Percentiles rank a stretch among this genome's conserved stretches.
Conservation (phyloP, 805 yeast genomes). For the Yarrowia sp. region DNA sequence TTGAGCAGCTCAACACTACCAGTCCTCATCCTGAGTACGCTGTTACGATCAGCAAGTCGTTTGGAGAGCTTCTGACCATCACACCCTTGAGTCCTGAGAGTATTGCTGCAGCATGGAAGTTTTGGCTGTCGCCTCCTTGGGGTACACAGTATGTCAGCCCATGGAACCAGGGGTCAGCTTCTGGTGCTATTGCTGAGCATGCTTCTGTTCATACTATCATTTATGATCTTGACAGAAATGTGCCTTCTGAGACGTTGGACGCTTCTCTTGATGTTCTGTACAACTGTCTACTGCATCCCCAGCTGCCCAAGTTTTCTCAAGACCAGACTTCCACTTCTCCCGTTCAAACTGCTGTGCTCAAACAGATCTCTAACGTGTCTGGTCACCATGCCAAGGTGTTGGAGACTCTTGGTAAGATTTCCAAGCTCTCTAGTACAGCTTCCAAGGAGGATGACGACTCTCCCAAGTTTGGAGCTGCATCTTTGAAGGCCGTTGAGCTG, state of each 20-base stretch:
- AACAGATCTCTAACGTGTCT: conserved; percentile 9
- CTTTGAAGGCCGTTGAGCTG: conserved; percentile 10
- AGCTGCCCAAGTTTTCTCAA: neutral
- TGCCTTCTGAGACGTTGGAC: neutral
- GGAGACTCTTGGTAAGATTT: conserved; percentile 14
- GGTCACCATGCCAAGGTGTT: conserved; percentile 17
- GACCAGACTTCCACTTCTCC: conserved; percentile 7
- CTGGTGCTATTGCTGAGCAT: conserved; percentile 17
- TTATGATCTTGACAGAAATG: conserved; percentile 5
- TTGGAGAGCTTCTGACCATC: conserved; percentile 15
- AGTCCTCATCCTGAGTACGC: conserved; percentile 15
- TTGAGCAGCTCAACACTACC: neutral
- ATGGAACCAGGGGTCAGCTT: conserved; percentile 5
- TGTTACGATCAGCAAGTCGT: neutral
- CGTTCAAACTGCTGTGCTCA: conserved; percentile 17
- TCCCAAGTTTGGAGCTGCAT: conserved; percentile 10
- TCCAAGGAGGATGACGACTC: neutral
- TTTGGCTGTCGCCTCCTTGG: conserved; percentile 25
- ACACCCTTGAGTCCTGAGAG: neutral
- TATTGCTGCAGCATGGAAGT: conserved; percentile 14
- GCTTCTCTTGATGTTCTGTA: conserved; percentile 16
- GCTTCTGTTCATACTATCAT: conserved; percentile 11
- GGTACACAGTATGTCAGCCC: neutral
- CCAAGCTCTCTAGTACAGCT: conserved; percentile 2
- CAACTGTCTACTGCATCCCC: conserved; percentile 15